Percentiles rank a stretch among this genome's conserved stretches.
phyloP scores from a whole-genome alignment of 164 flowering plant species.

The Liquidambar formosana region DNA sequence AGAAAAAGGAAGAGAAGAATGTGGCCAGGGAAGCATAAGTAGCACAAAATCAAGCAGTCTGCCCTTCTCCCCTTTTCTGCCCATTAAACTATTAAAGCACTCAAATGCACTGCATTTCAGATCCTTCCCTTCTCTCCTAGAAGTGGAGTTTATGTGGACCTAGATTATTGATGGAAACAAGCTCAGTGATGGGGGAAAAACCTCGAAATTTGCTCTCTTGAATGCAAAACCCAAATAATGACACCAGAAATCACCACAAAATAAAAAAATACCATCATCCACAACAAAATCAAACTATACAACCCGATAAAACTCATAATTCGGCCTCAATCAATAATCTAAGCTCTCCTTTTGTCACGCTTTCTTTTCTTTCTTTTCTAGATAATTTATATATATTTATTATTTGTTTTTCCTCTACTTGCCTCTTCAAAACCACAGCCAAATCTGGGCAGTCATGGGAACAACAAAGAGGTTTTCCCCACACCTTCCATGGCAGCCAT shows the following conservation, averaged over 20 bases:
- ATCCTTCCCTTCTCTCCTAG: too few relatives aligned
- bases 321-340: slow-evolving; percentile 11
- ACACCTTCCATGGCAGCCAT: slow-evolving; percentile 3
- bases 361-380: slow-evolving; percentile 7
- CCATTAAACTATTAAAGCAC: too few relatives aligned
- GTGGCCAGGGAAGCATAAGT: too few relatives aligned
- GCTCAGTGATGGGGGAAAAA: too few relatives aligned
- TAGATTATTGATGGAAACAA: too few relatives aligned
- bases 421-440: slow-evolving; percentile 22
- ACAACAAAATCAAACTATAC: slow-evolving; percentile 36
- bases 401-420: slow-evolving; percentile 10
- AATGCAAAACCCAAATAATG: slow-evolving; percentile 21
- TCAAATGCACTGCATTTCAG: too few relatives aligned
- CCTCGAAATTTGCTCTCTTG: slow-evolving; percentile 9
- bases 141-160: too few relatives aligned
- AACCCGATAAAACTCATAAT: slow-evolving; percentile 26
- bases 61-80: too few relatives aligned
- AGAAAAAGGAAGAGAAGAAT: background rate
- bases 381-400: slow-evolving; percentile 5
- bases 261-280: slow-evolving; percentile 15
- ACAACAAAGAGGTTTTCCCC: background rate
- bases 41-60: too few relatives aligned
- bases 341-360: slow-evolving; percentile 7
- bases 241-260: slow-evolving; percentile 20
- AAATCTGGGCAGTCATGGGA: slow-evolving; percentile 3